These are phyloP conservation scores for Lunularia cruciata DNA, from an alignment of 225 moss, liverwort and hornwort genomes.

Conservation along the genomic window DNA sequence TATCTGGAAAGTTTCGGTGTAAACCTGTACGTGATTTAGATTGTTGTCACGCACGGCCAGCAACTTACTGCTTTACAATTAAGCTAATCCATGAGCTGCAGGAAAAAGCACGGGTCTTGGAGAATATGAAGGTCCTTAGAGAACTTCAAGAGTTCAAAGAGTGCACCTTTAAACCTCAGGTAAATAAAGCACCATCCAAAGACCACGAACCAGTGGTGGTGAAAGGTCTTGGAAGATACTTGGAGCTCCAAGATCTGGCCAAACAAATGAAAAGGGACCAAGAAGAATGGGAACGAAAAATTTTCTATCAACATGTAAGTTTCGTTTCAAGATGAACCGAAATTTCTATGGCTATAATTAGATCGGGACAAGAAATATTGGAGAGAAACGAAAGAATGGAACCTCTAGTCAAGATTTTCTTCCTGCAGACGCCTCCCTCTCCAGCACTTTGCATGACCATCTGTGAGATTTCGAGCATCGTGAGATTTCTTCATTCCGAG, in stretches of 20 bases:
- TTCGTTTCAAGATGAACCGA: too few relatives aligned
- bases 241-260: constrained; percentile 84
- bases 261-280: constrained; percentile 90
- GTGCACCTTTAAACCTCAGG: constrained; percentile 84
- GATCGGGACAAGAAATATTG: too few relatives aligned
- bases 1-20: not conserved
- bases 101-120: constrained; percentile 73
- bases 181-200: constrained; percentile 58
- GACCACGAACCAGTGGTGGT: constrained; percentile 63
- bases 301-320: constrained; percentile 75
- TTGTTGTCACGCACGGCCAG: not conserved
- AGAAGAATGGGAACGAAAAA: constrained; percentile 88
- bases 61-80: too few relatives aligned
- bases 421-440: too few relatives aligned
- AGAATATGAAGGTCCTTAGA: constrained; percentile 57
- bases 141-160: constrained; percentile 82
- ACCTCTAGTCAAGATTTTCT: too few relatives aligned
- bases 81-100: constrained; percentile 28
- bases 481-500: too few relatives aligned
- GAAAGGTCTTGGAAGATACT: constrained; percentile 79
- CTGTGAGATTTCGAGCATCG: too few relatives aligned
- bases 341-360: too few relatives aligned
- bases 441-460: too few relatives aligned
- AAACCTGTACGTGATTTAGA: not conserved
- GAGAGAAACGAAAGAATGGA: too few relatives aligned